phyloP scores from a whole-genome alignment of 768 basidiomycete genomes.

The Candolleomyces efflorescens region DNA sequence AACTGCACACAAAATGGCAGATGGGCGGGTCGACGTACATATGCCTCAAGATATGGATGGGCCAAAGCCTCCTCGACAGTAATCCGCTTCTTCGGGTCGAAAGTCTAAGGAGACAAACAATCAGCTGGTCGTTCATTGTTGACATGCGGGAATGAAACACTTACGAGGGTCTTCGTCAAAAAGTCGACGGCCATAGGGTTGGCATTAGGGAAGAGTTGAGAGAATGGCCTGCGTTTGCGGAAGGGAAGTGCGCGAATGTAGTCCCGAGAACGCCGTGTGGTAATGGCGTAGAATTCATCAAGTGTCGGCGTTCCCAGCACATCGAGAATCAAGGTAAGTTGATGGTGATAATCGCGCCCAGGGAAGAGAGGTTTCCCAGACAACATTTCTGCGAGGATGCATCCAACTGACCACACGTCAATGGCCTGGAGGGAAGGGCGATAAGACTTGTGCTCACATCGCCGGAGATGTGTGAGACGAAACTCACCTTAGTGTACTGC shows the following conservation, averaged over 20 bases:
- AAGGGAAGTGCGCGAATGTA: conserved; percentile 95
- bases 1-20: neutral
- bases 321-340: conserved; percentile 91
- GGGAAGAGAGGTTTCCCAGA: conserved; percentile 95
- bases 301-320: conserved; percentile 95
- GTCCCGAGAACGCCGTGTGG: conserved; percentile 85
- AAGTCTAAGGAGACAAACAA: conserved; percentile 54
- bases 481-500: conserved; percentile 84
- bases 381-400: conserved; percentile 95
- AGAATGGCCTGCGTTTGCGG: conserved; percentile 81
- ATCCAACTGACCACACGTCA: conserved; percentile 85
- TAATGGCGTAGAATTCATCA: conserved; percentile 98
- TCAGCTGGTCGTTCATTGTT: neutral
- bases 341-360: conserved; percentile 95
- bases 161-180: conserved; percentile 78
- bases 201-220: conserved; percentile 86
- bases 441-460: conserved; percentile 11
- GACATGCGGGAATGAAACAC: conserved; percentile 14
- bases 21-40: conserved; percentile 45
- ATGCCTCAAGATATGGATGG: conserved; percentile 95
- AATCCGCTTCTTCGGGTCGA: conserved; percentile 96
- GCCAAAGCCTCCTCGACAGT: conserved; percentile 91
- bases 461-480: conserved; percentile 14
- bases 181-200: conserved; percentile 66
- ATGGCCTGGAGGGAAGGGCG: conserved; percentile 49